These are phyloP conservation scores for Cryoendolithus antarcticus DNA, from an alignment of 2,329 filamentous ascomycete genomes.

Conservation along the genomic window DNA sequence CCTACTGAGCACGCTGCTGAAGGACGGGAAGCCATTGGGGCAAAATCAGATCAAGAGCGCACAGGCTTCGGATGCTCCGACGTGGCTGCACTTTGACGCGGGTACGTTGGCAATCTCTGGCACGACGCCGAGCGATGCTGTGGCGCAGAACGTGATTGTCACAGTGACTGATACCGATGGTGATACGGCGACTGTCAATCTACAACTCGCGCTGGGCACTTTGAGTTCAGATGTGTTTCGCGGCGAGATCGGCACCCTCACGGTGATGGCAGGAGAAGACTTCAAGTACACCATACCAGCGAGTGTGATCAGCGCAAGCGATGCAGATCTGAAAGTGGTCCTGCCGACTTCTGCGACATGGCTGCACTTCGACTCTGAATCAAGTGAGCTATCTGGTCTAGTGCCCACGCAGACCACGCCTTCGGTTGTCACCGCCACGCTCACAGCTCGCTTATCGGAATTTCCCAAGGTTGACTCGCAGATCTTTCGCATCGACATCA, in stretches of 20 bases:
- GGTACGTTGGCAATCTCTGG: slow-evolving; percentile 52
- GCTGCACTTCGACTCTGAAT: slow-evolving; percentile 37
- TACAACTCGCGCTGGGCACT: slow-evolving; percentile 28
- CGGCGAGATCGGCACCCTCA: slow-evolving; percentile 31
- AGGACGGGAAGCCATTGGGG: slow-evolving; percentile 30
- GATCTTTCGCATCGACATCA: slow-evolving; percentile 31
- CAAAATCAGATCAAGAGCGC: slow-evolving; percentile 41
- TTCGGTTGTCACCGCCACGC: slow-evolving; percentile 28
- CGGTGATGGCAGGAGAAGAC: slow-evolving; percentile 36
- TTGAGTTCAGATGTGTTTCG: slow-evolving; percentile 29
- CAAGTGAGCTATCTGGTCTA: slow-evolving; percentile 35
- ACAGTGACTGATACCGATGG: slow-evolving; percentile 46
- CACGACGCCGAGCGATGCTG: slow-evolving; percentile 46
- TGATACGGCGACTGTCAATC: slow-evolving; percentile 46
- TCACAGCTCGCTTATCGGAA: slow-evolving; percentile 28
- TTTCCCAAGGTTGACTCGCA: slow-evolving; percentile 26
- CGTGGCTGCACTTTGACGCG: slow-evolving; percentile 58
- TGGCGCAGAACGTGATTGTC: slow-evolving; percentile 51
- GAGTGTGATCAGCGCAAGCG: slow-evolving; percentile 28
- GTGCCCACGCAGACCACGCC: slow-evolving; percentile 30
- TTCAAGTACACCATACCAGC: slow-evolving; percentile 38
- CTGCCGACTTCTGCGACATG: slow-evolving; percentile 33
- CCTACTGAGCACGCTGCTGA: slow-evolving; percentile 22
- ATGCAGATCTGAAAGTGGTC: slow-evolving; percentile 32
- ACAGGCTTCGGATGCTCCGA: slow-evolving; percentile 41